Evolutionary conservation across 2,329 filamentous ascomycete genomes (phyloP), one percentile per base, ranked within the genome.

Genomic region (Colletotrichum liriopes): DNA sequence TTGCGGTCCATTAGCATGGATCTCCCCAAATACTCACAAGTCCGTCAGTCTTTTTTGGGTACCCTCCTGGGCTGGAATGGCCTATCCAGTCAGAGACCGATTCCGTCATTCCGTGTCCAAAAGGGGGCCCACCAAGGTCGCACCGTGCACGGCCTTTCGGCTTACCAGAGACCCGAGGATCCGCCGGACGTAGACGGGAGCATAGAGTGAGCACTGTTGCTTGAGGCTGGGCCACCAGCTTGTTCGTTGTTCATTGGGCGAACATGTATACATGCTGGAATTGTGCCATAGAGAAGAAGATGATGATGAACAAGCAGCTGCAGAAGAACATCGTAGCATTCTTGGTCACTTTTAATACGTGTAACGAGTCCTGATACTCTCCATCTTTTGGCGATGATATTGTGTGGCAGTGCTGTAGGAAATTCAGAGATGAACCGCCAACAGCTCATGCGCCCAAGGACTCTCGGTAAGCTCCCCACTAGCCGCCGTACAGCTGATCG

Each of bases 21-120:
- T 55, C 29, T 35, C 47, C 52, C 39, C 55, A 65, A 56, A 71
- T 64, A 65, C 32, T 62, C 56, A 64, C 23, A 60, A 61, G 71
- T 67, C 67, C 41, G 61, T 66, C 63, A 61, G 47, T 49, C 45
- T 11, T 49, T 11, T 49, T 49, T n/a, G n/a, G 45, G 45, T 45
- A 37, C 20, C 35, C 41, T 56, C 35, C 65, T 64, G 45, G 32
- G 56, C 41, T 67, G 56, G 68, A 58, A 62, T 56, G 66, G 39
- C 14, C 65, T 35, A 45, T 39, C 69, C 69, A 72, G 65, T 72
- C 52, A 69, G 54, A 69, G 37, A 66, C 45, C 54, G 56, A 72
- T 74, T 67, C 72, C 73, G 68, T 72, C 61, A 74, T 74, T 72
- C 68, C 73, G 72, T 61, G 58, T 56, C 58, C 67, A 60, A 65